A percentile compares a stretch with the other conserved stretches of the same genome.
These are phyloP conservation scores for Trifolium dubium DNA, from an alignment of 306 rosid genomes.

Conservation along the genomic window DNA sequence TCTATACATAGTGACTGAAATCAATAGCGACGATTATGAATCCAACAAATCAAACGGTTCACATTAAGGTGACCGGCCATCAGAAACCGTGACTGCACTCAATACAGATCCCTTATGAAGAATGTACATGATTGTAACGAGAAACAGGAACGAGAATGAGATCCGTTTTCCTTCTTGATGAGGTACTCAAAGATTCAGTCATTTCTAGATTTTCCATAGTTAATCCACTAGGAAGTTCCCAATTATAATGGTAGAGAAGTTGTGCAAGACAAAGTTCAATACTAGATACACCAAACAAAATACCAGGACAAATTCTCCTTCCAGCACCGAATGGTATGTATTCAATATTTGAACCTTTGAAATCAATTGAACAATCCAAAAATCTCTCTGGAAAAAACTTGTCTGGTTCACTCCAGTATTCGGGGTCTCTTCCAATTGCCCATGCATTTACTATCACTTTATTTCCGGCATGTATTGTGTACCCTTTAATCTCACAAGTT, in stretches of 20 bases:
- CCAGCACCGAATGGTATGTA: slow-evolving; percentile 39
- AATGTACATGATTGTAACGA: not conserved
- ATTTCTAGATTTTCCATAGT: slow-evolving; percentile 35
- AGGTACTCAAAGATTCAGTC: slow-evolving; percentile 15
- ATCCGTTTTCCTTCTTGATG: slow-evolving; percentile 15
- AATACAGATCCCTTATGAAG: not conserved
- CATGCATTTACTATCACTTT: slow-evolving; percentile 37
- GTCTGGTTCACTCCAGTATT: slow-evolving; percentile 42
- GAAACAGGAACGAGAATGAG: slow-evolving; percentile 5
- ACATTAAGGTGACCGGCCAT: not conserved
- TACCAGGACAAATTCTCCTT: slow-evolving; percentile 43
- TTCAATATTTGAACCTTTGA: slow-evolving; percentile 28
- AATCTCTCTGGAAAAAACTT: slow-evolving; percentile 42
- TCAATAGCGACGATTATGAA: not conserved
- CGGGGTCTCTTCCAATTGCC: slow-evolving; percentile 42
- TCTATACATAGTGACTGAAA: not conserved
- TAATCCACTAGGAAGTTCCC: slow-evolving; percentile 41
- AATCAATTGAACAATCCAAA: slow-evolving; percentile 35
- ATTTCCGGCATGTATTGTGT: slow-evolving; percentile 18
- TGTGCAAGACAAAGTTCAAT: slow-evolving; percentile 36
- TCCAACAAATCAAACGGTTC: not conserved
- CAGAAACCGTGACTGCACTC: not conserved
- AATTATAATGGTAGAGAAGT: slow-evolving; percentile 14
- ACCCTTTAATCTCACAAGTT: slow-evolving; percentile 41
- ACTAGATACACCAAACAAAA: slow-evolving; percentile 25